Conservation (phyloP, 805 yeast species). For the Zygoascus flipseniorum region DNA sequence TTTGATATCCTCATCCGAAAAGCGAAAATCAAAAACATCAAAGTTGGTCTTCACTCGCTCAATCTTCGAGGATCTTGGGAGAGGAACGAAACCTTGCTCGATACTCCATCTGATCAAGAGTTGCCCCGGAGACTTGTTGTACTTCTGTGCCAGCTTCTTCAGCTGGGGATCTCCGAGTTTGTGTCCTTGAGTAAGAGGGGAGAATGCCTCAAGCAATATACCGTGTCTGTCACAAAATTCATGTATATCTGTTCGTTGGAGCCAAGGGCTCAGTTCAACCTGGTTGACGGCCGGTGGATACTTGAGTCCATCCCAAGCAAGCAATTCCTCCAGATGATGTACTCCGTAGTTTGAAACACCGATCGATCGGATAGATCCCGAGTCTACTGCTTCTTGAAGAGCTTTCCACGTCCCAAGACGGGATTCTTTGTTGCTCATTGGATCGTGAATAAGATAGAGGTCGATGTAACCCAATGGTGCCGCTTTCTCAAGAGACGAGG, state of each 20-base stretch:
- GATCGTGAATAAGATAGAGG: conserved; percentile 56
- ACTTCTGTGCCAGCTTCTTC: conserved; percentile 31
- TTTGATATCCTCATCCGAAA: conserved; percentile 24
- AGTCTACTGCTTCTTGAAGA: conserved; percentile 45
- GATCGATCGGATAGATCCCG: conserved; percentile 42
- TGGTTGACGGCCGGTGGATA: conserved; percentile 69
- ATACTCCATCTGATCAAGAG: conserved; percentile 41
- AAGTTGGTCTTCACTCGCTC: conserved; percentile 50
- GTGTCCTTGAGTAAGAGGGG: conserved; percentile 69
- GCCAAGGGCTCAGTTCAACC: conserved; percentile 83
- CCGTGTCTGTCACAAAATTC: conserved; percentile 50
- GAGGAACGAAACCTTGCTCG: conserved; percentile 49
- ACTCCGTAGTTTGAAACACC: conserved; percentile 61
- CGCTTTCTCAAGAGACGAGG: conserved; percentile 43
- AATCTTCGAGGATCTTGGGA: conserved; percentile 60
- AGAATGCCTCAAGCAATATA: conserved; percentile 63
- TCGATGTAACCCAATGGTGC: conserved; percentile 50
- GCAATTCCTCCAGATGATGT: conserved; percentile 47
- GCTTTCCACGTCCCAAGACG: conserved; percentile 47
- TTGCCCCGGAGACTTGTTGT: conserved; percentile 37
- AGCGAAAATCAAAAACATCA: conserved; percentile 42
- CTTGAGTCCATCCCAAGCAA: conserved; percentile 38
- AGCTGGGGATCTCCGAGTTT: conserved; percentile 32
- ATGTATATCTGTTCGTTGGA: conserved; percentile 56
- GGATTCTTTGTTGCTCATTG: conserved; percentile 19